These are phyloP conservation scores for Fragilariopsis cylindrus DNA, from an alignment of 108 stramenopile species.

Conservation along the genomic window DNA sequence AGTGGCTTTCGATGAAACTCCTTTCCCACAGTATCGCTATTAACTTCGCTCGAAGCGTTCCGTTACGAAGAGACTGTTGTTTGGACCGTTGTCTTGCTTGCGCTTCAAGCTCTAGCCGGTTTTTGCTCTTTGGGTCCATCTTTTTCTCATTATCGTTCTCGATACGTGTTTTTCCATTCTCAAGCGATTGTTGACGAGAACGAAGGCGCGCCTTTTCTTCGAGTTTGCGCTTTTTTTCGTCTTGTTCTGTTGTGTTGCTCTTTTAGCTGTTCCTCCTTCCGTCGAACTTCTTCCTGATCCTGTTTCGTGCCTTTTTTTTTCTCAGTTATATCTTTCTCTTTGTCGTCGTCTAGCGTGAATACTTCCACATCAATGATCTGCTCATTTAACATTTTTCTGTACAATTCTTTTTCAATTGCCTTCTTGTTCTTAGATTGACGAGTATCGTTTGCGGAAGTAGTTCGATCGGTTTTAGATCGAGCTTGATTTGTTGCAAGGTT, in stretches of 20 bases:
- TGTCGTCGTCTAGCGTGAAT: slow-evolving; percentile 12
- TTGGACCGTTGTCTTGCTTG: slow-evolving; percentile 17
- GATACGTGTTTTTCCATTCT: not conserved
- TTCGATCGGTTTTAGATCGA: not conserved
- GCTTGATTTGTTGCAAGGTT: slow-evolving; percentile 11
- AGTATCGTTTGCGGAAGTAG: not conserved
- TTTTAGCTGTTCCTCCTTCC: not conserved
- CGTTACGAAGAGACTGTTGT: slow-evolving; percentile 2
- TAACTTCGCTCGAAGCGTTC: not conserved
- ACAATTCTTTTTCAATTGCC: not conserved
- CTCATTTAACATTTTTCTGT: not conserved
- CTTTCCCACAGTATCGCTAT: not conserved
- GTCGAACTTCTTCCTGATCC: not conserved
- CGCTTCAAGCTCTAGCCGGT: slow-evolving; percentile 6
- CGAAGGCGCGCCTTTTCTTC: not conserved
- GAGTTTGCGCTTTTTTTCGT: not conserved
- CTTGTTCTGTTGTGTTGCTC: not conserved
- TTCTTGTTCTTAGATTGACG: not conserved
- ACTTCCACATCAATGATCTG: slow-evolving; percentile 10
- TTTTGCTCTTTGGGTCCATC: not conserved
- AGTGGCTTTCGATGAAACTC: not conserved
- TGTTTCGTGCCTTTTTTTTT: not conserved
- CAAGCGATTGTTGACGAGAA: not conserved
- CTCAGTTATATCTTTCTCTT: not conserved
- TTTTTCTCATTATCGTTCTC: not conserved